phyloP scores from a whole-genome alignment of 2,329 filamentous ascomycete genomes.

The Trichoderma sp. region DNA sequence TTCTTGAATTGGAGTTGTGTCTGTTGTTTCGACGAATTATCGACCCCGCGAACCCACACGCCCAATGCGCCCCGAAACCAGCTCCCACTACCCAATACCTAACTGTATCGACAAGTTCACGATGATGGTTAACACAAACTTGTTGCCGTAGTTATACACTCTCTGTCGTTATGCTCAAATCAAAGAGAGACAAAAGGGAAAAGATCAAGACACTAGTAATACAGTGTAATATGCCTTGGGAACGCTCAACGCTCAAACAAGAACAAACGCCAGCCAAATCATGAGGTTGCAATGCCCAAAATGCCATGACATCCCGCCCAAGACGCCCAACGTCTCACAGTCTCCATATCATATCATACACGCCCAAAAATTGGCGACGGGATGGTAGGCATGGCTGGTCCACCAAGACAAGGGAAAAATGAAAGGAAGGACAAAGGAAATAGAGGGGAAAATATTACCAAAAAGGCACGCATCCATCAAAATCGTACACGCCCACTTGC shows the following conservation, averaged over 20 bases:
- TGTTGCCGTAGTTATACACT: not conserved
- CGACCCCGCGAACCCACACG: conserved; percentile 1
- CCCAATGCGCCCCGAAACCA: not conserved
- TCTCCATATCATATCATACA: conserved; percentile 10
- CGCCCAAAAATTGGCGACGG: not conserved
- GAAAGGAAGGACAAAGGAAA: not conserved
- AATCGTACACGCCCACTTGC: conserved; percentile 24
- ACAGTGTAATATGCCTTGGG: conserved; percentile 18
- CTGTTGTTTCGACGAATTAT: not conserved
- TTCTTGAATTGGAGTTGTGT: conserved; percentile 24
- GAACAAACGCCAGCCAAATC: not conserved
- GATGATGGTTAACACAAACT: not conserved
- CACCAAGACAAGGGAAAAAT: conserved; percentile 4
- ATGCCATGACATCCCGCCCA: not conserved
- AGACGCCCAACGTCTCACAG: not conserved
- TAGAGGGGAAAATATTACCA: not conserved
- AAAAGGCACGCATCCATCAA: conserved; percentile 21
- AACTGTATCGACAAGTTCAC: not conserved
- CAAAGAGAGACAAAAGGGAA: not conserved
- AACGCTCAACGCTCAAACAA: conserved; percentile 25
- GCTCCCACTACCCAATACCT: not conserved
- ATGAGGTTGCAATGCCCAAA: conserved; percentile 12
- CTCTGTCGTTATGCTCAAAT: not conserved
- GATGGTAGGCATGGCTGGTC: conserved; percentile 11
- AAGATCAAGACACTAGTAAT: conserved; percentile 13